A percentile compares a stretch with the other conserved stretches of the same genome.
Conservation (phyloP, 306 rosid species). For the Pachyrhizus erosus region DNA sequence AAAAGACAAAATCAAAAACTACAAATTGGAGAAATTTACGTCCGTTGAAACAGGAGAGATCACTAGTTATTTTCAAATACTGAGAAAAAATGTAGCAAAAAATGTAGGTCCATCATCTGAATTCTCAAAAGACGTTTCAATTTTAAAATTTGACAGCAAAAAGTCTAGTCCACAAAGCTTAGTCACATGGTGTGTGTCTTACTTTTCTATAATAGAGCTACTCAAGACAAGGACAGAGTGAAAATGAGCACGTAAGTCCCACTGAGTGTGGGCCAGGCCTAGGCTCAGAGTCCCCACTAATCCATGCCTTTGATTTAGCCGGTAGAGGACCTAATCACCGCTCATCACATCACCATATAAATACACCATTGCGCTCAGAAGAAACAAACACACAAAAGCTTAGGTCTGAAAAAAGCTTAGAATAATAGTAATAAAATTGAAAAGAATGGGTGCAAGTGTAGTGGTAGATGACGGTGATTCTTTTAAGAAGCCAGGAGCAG, state of each 20-base stretch:
- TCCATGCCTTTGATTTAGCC: slow-evolving; percentile 83
- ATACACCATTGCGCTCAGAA: not conserved
- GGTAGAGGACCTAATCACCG: not conserved
- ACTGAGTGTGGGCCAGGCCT: slow-evolving; percentile 38
- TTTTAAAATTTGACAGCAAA: not conserved
- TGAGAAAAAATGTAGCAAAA: not conserved
- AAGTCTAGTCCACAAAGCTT: slow-evolving; percentile 27
- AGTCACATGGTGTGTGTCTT: slow-evolving; percentile 37
- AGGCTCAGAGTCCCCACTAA: slow-evolving; percentile 42
- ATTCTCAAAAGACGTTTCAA: slow-evolving; percentile 40
- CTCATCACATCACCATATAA: slow-evolving; percentile 13
- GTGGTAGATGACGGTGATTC: slow-evolving; percentile 54
- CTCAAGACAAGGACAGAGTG: slow-evolving; percentile 18
- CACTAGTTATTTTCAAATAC: slow-evolving; percentile 29
- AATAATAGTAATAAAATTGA: not conserved
- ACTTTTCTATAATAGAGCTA: slow-evolving; percentile 13
- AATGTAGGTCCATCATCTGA: slow-evolving; percentile 7
- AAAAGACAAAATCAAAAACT: slow-evolving; percentile 25
- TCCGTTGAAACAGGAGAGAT: slow-evolving; percentile 37
- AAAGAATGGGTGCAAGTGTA: not conserved
- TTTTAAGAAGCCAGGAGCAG: slow-evolving; percentile 70
- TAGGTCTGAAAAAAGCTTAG: not conserved
- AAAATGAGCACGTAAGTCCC: slow-evolving; percentile 38
- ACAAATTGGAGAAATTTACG: slow-evolving; percentile 35
- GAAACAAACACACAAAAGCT: not conserved